These are phyloP conservation scores for Globisporangium canariense DNA, from an alignment of 352 stramenopile species.

Conservation along the genomic window DNA sequence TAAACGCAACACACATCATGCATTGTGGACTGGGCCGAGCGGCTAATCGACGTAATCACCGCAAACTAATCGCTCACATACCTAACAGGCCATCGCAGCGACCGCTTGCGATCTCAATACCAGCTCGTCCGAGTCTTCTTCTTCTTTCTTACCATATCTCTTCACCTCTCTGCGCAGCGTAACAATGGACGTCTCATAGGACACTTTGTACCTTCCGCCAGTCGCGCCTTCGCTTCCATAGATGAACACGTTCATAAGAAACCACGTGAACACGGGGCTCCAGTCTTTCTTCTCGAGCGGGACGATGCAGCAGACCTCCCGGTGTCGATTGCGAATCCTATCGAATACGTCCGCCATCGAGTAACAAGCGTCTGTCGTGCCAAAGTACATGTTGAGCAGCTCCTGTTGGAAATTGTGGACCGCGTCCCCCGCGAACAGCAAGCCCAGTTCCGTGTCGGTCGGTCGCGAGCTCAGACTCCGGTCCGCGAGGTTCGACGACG, in stretches of 20 bases:
- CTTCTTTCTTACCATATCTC: neutral
- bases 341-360: constrained; percentile 30
- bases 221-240: constrained; percentile 75
- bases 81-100: constrained; percentile 16
- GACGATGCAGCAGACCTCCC: constrained; percentile 39
- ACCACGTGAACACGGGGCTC: constrained; percentile 72
- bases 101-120: neutral
- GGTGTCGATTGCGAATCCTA: constrained; percentile 8
- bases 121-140: neutral
- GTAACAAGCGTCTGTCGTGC: constrained; percentile 28
- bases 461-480: constrained; percentile 66
- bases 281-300: constrained; percentile 51
- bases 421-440: constrained; percentile 45
- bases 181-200: constrained; percentile 45
- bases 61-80: neutral
- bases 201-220: constrained; percentile 61
- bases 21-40: neutral
- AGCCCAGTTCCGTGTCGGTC: constrained; percentile 66
- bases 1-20: neutral
- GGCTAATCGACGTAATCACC: neutral
- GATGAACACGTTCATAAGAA: constrained; percentile 80
- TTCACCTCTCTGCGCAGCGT: neutral
- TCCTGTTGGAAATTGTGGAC: constrained; percentile 57
- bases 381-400: constrained; percentile 68
- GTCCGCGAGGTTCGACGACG: constrained; percentile 73